Conservation (phyloP, 345 rosid genomes). For the Abelmoschus esculentus region DNA sequence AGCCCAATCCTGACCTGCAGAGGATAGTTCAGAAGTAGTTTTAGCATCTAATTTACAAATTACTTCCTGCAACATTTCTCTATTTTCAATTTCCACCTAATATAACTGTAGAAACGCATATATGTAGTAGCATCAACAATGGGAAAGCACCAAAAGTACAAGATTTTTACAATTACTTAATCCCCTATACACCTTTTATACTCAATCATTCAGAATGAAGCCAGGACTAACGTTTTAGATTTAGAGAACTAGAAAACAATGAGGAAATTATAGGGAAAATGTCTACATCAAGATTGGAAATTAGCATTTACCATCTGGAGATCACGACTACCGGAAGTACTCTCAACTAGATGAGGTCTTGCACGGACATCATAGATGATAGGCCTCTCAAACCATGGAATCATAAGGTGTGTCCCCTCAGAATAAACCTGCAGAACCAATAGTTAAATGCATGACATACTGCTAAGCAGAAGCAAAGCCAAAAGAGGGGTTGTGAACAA, state of each 20-base stretch:
- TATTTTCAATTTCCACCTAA: background rate
- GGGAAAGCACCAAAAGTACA: too few relatives aligned
- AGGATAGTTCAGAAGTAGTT: background rate
- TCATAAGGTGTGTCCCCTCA: slow-evolving; percentile 86
- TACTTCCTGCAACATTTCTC: background rate
- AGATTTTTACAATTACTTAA: too few relatives aligned
- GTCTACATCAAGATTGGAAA: background rate
- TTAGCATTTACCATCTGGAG: slow-evolving; percentile 72
- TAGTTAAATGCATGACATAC: background rate
- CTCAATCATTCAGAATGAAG: too few relatives aligned
- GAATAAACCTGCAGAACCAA: slow-evolving; percentile 60
- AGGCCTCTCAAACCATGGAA: slow-evolving; percentile 93
- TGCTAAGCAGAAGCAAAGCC: background rate
- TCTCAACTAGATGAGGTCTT: slow-evolving; percentile 80
- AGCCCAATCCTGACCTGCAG: slow-evolving; percentile 85
- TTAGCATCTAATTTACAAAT: background rate
- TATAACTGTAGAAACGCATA: background rate
- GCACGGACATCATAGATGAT: slow-evolving; percentile 91
- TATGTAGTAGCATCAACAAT: background rate
- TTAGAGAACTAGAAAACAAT: background rate
- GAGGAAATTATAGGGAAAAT: background rate
- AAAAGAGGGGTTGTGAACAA: background rate
- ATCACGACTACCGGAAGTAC: slow-evolving; percentile 92
- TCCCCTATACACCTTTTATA: too few relatives aligned
- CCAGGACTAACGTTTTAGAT: background rate